Evolutionary conservation across 371 early-diverging fungal species (phyloP).

Genomic region (Mucor irregularis): DNA sequence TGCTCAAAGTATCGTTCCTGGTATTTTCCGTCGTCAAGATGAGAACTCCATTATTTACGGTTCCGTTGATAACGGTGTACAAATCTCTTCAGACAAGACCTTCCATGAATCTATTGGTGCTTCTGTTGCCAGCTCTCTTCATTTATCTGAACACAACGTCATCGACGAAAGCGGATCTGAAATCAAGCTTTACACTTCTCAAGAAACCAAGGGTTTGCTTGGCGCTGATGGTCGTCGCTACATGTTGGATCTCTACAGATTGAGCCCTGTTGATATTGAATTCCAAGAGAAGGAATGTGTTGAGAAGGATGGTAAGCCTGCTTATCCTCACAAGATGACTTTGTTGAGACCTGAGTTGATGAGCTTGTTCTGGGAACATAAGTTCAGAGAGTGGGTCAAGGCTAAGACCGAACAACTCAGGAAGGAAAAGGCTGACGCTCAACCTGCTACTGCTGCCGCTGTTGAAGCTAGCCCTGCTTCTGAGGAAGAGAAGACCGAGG

Average conservation of each 20-base stretch:
- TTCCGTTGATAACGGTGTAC: constrained; percentile 80
- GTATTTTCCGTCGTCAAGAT: constrained; percentile 78
- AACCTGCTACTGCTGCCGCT: constrained; percentile 14
- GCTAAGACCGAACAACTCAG: constrained; percentile 56
- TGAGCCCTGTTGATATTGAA: constrained; percentile 88
- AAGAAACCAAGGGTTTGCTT: constrained; percentile 90
- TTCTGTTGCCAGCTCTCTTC: constrained; percentile 75
- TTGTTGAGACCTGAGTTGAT: constrained; percentile 89
- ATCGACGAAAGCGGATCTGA: constrained; percentile 66
- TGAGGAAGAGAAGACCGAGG: constrained; percentile 19
- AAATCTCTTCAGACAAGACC: constrained; percentile 51
- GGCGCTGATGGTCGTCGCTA: constrained; percentile 93
- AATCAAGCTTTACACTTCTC: constrained; percentile 72
- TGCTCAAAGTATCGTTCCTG: constrained; percentile 93
- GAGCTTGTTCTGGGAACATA: constrained; percentile 81
- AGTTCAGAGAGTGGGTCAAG: constrained; percentile 67
- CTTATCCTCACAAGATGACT: constrained; percentile 88
- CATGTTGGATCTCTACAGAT: constrained; percentile 87
- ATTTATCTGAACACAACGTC: constrained; percentile 77
- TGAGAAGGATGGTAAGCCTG: constrained; percentile 49
- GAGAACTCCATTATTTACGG: constrained; percentile 87
- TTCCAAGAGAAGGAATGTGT: constrained; percentile 79
- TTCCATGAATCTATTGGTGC: constrained; percentile 78
- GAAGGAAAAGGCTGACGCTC: constrained; percentile 50
- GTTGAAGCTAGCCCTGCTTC: constrained; percentile 9